A percentile compares a stretch with the other conserved stretches of the same genome.
phyloP scores from a whole-genome alignment of 345 rosid genomes.

The Corchorus olitorius region DNA sequence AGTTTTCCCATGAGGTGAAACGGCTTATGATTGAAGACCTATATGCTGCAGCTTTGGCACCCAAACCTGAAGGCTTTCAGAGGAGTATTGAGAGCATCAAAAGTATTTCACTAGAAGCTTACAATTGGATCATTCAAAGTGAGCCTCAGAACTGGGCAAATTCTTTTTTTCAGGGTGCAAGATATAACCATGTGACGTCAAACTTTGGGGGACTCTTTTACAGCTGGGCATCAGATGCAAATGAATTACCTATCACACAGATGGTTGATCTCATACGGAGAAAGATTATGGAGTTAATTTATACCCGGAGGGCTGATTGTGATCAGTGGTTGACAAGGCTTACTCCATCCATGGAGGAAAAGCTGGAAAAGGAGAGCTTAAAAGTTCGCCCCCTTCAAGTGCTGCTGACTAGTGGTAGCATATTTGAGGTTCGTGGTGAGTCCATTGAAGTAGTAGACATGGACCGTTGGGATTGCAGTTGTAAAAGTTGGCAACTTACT shows the following conservation, averaged over 20 bases:
- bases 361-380: slow-evolving; percentile 61
- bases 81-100: slow-evolving; percentile 68
- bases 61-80: slow-evolving; percentile 64
- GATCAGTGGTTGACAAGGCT: slow-evolving; percentile 63
- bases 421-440: slow-evolving; percentile 85
- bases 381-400: slow-evolving; percentile 59
- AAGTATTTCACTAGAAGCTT: slow-evolving; percentile 75
- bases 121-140: slow-evolving; percentile 79
- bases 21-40: slow-evolving; percentile 78
- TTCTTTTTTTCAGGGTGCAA: slow-evolving; percentile 76
- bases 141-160: slow-evolving; percentile 93
- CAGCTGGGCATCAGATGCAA: slow-evolving; percentile 78
- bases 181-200: slow-evolving; percentile 83
- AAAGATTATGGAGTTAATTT: slow-evolving; percentile 72
- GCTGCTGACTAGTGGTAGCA: slow-evolving; percentile 55
- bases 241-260: slow-evolving; percentile 89
- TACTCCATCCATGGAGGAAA: slow-evolving; percentile 80
- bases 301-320: slow-evolving; percentile 50
- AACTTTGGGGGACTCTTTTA: slow-evolving; percentile 83
- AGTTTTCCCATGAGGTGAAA: slow-evolving; percentile 87
- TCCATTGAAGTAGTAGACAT: slow-evolving; percentile 69
- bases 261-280: slow-evolving; percentile 81
- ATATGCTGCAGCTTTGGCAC: slow-evolving; percentile 69
- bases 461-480: slow-evolving; percentile 79
- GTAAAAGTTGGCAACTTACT: slow-evolving; percentile 82